These are phyloP conservation scores for Corylus avellana DNA, from an alignment of 306 rosid species.

Conservation along the genomic window DNA sequence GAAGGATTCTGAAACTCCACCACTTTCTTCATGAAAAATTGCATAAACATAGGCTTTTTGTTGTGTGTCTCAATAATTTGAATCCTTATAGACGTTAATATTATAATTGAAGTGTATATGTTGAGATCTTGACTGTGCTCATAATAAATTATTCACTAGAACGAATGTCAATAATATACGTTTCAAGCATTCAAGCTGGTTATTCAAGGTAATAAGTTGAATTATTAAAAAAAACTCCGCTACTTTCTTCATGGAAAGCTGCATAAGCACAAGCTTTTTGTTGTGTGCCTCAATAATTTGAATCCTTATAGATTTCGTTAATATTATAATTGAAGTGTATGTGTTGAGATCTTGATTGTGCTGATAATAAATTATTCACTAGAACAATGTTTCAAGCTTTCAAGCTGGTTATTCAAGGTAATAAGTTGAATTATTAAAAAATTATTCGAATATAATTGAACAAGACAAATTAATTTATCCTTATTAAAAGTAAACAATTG, in stretches of 20 bases:
- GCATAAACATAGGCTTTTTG: background rate
- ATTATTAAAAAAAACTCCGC: no score
- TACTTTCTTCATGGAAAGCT: conserved; percentile 52
- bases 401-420: no score
- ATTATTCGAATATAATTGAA: no score
- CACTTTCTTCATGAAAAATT: conserved; percentile 51
- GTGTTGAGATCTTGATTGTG: background rate
- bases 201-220: no score
- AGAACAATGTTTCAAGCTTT: no score
- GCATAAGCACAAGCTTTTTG: background rate
- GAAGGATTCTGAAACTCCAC: conserved; percentile 56
- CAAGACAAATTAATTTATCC: no score
- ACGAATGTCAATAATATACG: no score
- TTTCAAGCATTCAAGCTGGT: no score
- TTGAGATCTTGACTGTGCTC: background rate
- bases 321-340: background rate
- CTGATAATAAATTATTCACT: background rate
- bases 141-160: no score
- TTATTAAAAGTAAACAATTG: no score
- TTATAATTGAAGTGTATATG: background rate
- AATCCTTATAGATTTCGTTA: background rate
- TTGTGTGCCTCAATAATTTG: background rate
- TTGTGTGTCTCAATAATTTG: background rate
- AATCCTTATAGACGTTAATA: background rate
- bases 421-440: no score